Evolutionary conservation across 768 basidiomycete species (phyloP).

Genomic region (Agrocybe chaxingu): DNA sequence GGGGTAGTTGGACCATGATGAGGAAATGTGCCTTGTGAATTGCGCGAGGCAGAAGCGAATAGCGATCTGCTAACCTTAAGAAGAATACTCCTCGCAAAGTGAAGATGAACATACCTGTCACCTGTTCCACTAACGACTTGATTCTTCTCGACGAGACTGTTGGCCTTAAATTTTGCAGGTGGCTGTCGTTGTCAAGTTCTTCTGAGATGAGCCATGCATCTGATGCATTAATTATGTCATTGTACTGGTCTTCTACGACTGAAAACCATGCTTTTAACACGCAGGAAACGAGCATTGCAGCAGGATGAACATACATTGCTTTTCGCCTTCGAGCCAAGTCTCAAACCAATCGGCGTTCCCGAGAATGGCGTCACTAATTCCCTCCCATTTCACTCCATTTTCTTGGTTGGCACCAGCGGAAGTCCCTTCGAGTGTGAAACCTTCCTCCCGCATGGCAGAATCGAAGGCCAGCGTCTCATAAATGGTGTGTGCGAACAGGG

Average conservation of each 20-base stretch:
- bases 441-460: conserved; percentile 67
- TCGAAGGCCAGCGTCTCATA: conserved; percentile 92
- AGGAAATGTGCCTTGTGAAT: conserved; percentile 82
- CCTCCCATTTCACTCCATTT: conserved; percentile 53
- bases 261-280: conserved; percentile 4
- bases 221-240: conserved; percentile 71
- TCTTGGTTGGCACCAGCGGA: conserved; percentile 24
- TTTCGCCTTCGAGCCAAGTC: conserved; percentile 87
- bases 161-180: conserved; percentile 49
- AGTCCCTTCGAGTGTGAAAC: conserved; percentile 61
- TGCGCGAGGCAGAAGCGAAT: conserved; percentile 79
- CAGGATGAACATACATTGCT: conserved; percentile 65
- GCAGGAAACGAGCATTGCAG: not conserved
- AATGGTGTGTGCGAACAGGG: conserved; percentile 91
- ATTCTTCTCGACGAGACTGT: conserved; percentile 84
- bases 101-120: conserved; percentile 60
- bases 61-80: conserved; percentile 62
- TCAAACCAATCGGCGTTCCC: conserved; percentile 88
- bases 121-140: conserved; percentile 84
- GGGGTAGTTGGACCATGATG: conserved; percentile 77
- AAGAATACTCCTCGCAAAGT: not conserved
- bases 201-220: conserved; percentile 88
- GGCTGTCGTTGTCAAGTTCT: conserved; percentile 42
- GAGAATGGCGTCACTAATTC: conserved; percentile 79
- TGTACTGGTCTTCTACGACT: conserved; percentile 90